phyloP scores from a whole-genome alignment of 345 rosid species.

The Lumnitzera littorea region DNA sequence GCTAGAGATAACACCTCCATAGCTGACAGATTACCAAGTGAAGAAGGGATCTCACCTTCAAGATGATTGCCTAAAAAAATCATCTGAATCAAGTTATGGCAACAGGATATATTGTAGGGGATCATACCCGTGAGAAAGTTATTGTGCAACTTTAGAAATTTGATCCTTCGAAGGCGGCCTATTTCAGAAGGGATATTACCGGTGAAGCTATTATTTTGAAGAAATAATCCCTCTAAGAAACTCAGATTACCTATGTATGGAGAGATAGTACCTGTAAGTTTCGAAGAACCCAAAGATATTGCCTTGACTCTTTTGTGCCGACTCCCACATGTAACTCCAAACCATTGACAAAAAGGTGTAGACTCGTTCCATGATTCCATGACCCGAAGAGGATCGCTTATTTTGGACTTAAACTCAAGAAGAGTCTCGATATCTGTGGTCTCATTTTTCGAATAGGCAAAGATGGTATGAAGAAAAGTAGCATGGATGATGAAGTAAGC shows the following conservation, averaged over 20 bases:
- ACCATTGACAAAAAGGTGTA: background rate
- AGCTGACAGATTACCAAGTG: slow-evolving; percentile 21
- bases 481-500: too few species aligned
- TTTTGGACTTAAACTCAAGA: background rate
- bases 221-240: background rate
- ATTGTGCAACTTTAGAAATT: background rate
- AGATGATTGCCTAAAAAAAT: background rate
- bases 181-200: background rate
- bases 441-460: too few species aligned
- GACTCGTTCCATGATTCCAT: background rate
- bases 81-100: background rate
- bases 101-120: slow-evolving; percentile 12
- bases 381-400: background rate
- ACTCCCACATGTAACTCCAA: background rate
- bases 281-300: background rate
- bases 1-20: background rate
- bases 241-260: background rate
- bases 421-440: background rate
- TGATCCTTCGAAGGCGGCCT: background rate
- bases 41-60: slow-evolving; percentile 1
- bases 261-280: background rate
- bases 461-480: too few species aligned
- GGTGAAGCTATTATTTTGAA: background rate
- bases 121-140: slow-evolving; percentile 18
- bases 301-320: background rate